These are phyloP conservation scores for Colletotrichum liaoningense DNA, from an alignment of 2,329 filamentous ascomycete genomes.

Conservation along the genomic window DNA sequence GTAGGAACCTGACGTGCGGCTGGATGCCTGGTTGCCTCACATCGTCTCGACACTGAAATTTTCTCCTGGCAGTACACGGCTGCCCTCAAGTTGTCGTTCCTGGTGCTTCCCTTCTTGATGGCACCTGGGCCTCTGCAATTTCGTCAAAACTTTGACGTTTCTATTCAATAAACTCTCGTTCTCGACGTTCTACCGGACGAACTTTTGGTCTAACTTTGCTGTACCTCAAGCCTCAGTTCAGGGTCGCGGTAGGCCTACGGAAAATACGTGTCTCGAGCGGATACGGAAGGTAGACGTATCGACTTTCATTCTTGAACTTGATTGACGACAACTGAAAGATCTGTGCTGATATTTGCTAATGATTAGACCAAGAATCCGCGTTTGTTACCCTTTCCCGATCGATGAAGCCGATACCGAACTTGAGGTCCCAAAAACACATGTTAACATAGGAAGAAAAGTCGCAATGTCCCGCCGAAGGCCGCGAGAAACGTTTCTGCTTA, in stretches of 20 bases:
- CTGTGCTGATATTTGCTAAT: neutral
- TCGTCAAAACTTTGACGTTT: accelerated
- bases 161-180: neutral
- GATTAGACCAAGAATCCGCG: neutral
- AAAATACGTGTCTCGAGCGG: neutral
- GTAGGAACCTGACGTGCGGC: neutral
- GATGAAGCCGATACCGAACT: neutral
- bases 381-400: neutral
- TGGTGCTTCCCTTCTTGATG: neutral
- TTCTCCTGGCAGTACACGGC: neutral
- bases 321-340: neutral
- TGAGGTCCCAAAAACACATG: neutral
- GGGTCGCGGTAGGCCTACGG: neutral
- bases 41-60: neutral
- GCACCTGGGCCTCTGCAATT: neutral
- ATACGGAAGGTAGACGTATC: neutral
- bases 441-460: neutral
- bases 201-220: neutral
- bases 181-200: accelerated
- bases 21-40: neutral
- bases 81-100: neutral
- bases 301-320: neutral
- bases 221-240: neutral
- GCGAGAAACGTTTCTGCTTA: accelerated
- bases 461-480: neutral